These are phyloP conservation scores for Eucalyptus sp. DNA, from an alignment of 345 rosid genomes.

Conservation along the genomic window DNA sequence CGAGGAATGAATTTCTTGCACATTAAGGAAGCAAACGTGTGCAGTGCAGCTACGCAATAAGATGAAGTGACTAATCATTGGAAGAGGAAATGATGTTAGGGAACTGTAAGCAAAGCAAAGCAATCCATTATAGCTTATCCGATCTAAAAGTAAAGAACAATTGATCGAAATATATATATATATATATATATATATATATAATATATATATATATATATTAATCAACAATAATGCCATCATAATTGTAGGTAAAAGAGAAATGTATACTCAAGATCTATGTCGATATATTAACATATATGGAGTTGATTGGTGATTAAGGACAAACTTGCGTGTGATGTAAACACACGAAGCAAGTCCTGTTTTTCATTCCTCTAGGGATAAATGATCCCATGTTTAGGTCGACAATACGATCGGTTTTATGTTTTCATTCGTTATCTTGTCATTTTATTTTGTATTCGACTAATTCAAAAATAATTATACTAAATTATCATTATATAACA, in stretches of 20 bases:
- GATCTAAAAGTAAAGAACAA: not conserved
- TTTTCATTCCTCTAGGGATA: not conserved
- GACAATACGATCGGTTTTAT: rapidly evolving
- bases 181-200: no score
- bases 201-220: not conserved
- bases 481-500: not conserved
- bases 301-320: not conserved
- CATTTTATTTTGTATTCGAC: not conserved
- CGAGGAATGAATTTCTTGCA: not conserved
- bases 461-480: not conserved
- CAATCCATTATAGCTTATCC: not conserved
- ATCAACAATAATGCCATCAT: not conserved
- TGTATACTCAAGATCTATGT: not conserved
- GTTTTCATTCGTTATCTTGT: not conserved
- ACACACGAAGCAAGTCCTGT: not conserved
- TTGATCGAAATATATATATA: not conserved
- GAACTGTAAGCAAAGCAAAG: not conserved
- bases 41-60: not conserved
- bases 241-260: not conserved
- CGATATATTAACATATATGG: rapidly evolving
- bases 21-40: not conserved
- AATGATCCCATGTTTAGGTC: not conserved
- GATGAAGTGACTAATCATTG: not conserved
- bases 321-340: not conserved
- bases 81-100: not conserved